Conservation (phyloP, 805 yeast genomes). For the Wickerhamomyces queroliae region DNA sequence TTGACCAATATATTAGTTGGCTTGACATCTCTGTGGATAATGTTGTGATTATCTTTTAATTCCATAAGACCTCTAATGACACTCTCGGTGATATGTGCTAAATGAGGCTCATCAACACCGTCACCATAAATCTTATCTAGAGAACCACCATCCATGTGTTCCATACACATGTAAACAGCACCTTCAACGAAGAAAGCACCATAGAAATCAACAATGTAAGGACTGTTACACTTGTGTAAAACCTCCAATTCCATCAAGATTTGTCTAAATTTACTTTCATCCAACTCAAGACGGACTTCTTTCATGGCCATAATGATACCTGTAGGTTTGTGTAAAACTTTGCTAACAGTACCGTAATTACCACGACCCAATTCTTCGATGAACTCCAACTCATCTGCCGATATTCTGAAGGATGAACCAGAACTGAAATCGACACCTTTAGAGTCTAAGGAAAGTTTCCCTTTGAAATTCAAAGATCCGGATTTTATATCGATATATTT, state of each 20-base stretch:
- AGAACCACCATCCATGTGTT: conserved; percentile 96
- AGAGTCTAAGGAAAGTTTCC: conserved; percentile 88
- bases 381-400: conserved; percentile 76
- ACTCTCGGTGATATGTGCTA: conserved; percentile 74
- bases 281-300: conserved; percentile 88
- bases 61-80: conserved; percentile 79
- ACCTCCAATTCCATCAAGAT: conserved; percentile 95
- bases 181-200: conserved; percentile 98
- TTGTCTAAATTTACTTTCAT: conserved; percentile 89
- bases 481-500: conserved; percentile 88
- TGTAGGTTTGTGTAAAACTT: conserved; percentile 90
- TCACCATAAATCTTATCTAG: conserved; percentile 76
- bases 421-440: conserved; percentile 87
- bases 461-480: conserved; percentile 87
- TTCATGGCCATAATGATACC: conserved; percentile 95
- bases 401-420: conserved; percentile 82
- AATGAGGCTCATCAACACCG: conserved; percentile 71
- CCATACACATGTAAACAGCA: conserved; percentile 97
- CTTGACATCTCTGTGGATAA: conserved; percentile 93
- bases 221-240: conserved; percentile 84
- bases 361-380: conserved; percentile 92
- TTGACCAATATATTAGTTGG: conserved; percentile 90
- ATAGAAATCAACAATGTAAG: conserved; percentile 90
- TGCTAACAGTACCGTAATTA: conserved; percentile 92
- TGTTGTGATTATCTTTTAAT: conserved; percentile 84